phyloP scores from a whole-genome alignment of 306 rosid genomes.

The Spatholobus suberectus region DNA sequence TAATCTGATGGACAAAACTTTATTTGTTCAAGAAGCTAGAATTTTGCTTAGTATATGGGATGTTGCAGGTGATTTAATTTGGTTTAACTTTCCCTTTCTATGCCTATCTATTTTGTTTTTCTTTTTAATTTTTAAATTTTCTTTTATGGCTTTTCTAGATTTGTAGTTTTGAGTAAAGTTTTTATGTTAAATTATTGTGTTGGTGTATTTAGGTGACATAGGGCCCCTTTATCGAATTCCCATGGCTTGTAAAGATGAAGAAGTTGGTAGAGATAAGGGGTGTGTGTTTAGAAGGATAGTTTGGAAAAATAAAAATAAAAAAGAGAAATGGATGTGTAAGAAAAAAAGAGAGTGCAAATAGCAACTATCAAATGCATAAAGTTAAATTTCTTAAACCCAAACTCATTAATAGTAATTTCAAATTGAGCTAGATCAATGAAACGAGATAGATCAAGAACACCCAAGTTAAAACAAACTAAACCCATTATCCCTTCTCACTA shows the following conservation, averaged over 20 bases:
- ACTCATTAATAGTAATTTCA: no score
- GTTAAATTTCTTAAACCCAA: no score
- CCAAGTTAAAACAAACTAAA: no score
- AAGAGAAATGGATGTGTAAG: no score
- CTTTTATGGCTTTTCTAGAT: not conserved
- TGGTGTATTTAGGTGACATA: constrained; percentile 76
- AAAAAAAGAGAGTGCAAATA: no score
- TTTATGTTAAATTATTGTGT: constrained; percentile 1
- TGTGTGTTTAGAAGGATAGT: no score
- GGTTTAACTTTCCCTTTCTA: not conserved
- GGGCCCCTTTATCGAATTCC: constrained; percentile 74
- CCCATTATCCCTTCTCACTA: no score
- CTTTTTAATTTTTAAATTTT: not conserved
- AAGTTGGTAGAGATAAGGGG: no score
- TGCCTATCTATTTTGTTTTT: not conserved
- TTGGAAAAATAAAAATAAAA: no score
- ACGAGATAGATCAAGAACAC: no score
- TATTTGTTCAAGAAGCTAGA: constrained; percentile 71
- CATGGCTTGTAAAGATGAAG: constrained; percentile 94
- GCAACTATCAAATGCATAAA: no score
- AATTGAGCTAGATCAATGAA: no score
- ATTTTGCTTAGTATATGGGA: constrained; percentile 89
- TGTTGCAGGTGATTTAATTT: constrained; percentile 69
- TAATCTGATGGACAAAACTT: constrained; percentile 84
- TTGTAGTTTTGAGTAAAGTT: not conserved